Evolutionary conservation across 2,329 filamentous ascomycete genomes (phyloP), one percentile per base, ranked within the genome.

Genomic region (Phialocephala subalpina): DNA sequence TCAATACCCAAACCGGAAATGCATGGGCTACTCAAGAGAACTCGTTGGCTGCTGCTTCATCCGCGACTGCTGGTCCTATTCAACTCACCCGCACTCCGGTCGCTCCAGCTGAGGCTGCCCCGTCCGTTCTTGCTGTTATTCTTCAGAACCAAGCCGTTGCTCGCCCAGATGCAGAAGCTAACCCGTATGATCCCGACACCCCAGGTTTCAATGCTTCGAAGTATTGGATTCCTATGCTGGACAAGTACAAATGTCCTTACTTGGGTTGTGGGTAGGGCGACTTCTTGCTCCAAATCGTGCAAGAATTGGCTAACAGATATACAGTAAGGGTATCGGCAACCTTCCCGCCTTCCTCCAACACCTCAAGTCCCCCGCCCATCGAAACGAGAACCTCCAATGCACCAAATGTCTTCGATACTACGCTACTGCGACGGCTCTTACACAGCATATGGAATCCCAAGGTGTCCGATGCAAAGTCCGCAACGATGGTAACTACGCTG

Each of bases 381-480:
- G 55, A 70, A 71, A 47, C 66, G 74, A 33, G 73, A 73, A 73
- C n/a, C 67, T 80, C 18, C 70, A 73, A 27, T 88, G 86, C 73
- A 81, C 83, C 0, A 76, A 74, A 55, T 88, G 86, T 69, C 73
- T 75, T 14, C 73, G 73, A 2, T 73, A 70, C 8, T 87, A 84
- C 71, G 74, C 74, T 8, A 78, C 77, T 1, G 74, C 82, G 22
- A 73, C 78, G 18, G 78, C 81, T 2, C 79, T 87, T 36, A 79
- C 82, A 3, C 77, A 80, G 56, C 86, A 88, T 67, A 80, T 78
- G 25, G 85, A 87, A 70, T 78, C 81, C 1, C 79, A 78, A 61
- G 77, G 78, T 2, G 71, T 66, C 38, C 76, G 74, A 22, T 86
- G 85, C 75, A 74, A 73, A 7, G 78, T 86, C 29, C 80, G 82